Base-by-base conservation (phyloP, 108 stramenopile genomes). In the Discostella stelligeroides region DNA sequence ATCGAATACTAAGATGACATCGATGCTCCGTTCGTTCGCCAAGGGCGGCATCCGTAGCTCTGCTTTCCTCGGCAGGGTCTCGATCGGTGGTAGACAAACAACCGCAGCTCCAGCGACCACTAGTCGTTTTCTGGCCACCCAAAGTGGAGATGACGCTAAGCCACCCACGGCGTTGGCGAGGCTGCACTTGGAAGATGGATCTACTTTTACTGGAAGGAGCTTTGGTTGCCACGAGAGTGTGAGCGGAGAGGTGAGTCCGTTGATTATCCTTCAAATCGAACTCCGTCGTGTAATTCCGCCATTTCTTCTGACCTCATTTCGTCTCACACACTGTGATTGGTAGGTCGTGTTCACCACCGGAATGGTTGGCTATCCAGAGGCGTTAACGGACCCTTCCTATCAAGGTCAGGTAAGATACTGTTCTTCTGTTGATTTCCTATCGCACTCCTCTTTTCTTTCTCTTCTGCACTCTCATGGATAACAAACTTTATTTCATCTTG, bases 301-400 rank as follows among this genome's bases (percentile, higher is more conserved):
- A n/a, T n/a, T n/a, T n/a, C n/a, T n/a, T n/a, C n/a, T n/a, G n/a
- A n/a, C n/a, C n/a, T n/a, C n/a, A 42, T 65, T 70, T 34, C 24
- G 41, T 17, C 21, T 39, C 18, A 39, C 27, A 21, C 27, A 47
- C 20, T 37, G 29, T n/a, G 59, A 40, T 14, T 37, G 2, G 13
- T 83, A 99, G 93, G 97, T 99, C 51, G 98, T 99, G 47, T 99
- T 99, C 82, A 95, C 97, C 63, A 99, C 98, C 0, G 97, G 97
- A 61, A 99, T 99, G 98, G 98, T 99, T 15, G 98, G 98, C 55
- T 99, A 99, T 84, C 96, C 97, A 24, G 98, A 99, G 73, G 85
- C 90, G 46, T 87, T 99, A 78, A 99, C 98, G 1, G 98, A 99
- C 84, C 98, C 98, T 54, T 97, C 96, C 47, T 99, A 98, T 75